Evolutionary conservation across 768 basidiomycete species (phyloP), one percentile per base, ranked within the genome.

Genomic region (Rhodotorula sphaerocarpa): DNA sequence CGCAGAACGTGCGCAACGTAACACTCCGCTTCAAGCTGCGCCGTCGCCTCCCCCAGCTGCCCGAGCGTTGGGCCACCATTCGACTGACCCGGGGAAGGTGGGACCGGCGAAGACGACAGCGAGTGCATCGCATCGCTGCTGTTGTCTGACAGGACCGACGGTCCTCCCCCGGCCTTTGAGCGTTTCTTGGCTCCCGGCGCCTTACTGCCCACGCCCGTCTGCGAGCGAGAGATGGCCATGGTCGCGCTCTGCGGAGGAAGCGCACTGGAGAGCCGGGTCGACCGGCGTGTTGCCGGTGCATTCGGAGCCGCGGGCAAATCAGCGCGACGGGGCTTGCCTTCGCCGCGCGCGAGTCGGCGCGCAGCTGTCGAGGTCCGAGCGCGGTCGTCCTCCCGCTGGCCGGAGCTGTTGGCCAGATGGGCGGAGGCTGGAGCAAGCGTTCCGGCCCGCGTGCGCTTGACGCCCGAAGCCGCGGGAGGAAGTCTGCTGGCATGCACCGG

Each of bases 1-100:
- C 88, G 82, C 76, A 87, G 82, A 48, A 92, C 79, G 71, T 85
- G 82, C 71, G 90, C 86, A 57, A 95, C 79, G 75, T 87, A 86
- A 70, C 86, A 80, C 57, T 93, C 90, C 30, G 90, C 90, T 59
- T 85, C 78, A 57, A 84, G 84, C 44, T 77, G 78, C 66, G 85
- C 85, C 23, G 20, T 50, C 33, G 50, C 27, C 39, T 14, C 16
- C 7, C 34, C 5, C 15, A 43, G 14, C 16, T 14, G 46, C 7
- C 3, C 28, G 27, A 31, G 27, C 39, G 16, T n/a, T n/a, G n/a
- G n/a, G n/a, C 9, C 3, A 34, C 28, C 30, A 39, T 27, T 3
- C 1, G 56, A 21, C 25, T 25, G 4, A 27, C 58, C 51, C 1
- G 61, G 61, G 3, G 62, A 63, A 1, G 58, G 55, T 2, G 65